phyloP scores from a whole-genome alignment of 257 asterid species.

The Solanum chiquidenum region DNA sequence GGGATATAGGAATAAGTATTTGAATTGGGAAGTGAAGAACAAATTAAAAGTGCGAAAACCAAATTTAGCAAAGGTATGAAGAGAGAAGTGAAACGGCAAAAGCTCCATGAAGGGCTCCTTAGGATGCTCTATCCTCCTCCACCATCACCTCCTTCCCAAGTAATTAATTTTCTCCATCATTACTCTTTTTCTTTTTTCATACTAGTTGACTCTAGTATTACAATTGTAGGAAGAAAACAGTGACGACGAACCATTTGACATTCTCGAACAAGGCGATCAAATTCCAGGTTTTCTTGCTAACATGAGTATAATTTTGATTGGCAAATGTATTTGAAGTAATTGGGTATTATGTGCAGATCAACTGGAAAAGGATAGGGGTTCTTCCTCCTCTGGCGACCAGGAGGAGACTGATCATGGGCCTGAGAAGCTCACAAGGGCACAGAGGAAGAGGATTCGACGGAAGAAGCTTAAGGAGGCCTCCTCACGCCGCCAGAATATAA shows the following conservation, averaged over 20 bases:
- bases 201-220: not conserved
- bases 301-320: not conserved
- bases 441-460: constrained; percentile 65
- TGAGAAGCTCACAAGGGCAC: constrained; percentile 58
- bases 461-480: constrained; percentile 54
- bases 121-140: constrained; percentile 67
- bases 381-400: constrained; percentile 15
- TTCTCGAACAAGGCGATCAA: constrained; percentile 1
- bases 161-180: not conserved
- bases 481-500: constrained; percentile 33
- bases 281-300: constrained; percentile 35
- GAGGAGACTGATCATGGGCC: constrained; percentile 2
- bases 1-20: not conserved
- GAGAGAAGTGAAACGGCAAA: constrained; percentile 38
- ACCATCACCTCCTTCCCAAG: constrained; percentile 28
- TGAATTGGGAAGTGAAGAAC: not conserved
- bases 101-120: constrained; percentile 54
- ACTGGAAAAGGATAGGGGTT: constrained; percentile 15
- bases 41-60: not conserved
- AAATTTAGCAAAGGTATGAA: constrained; percentile 32
- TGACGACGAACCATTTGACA: constrained; percentile 1
- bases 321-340: not conserved
- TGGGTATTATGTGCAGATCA: constrained; percentile 21
- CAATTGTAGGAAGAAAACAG: constrained; percentile 16
- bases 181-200: not conserved